Conservation (phyloP, 2,329 filamentous ascomycete genomes). For the Phialophora verrucosa region DNA sequence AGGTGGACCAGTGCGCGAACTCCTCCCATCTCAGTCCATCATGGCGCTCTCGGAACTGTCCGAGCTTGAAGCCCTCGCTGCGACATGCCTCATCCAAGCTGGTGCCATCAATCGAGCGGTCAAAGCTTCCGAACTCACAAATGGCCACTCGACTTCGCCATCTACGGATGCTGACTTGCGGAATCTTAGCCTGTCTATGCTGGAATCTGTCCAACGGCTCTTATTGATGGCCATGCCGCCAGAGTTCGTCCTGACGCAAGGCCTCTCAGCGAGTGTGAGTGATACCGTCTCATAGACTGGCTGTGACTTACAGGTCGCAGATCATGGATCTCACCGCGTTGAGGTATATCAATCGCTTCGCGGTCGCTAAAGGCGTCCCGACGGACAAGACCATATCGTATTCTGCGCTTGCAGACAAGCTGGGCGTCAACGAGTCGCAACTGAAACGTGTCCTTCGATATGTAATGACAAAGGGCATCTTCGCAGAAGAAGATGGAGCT, state of each 20-base stretch:
- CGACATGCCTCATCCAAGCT: conserved; percentile 20
- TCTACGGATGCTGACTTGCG: background rate
- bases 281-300: background rate
- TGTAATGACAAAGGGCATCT: conserved; percentile 24
- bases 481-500: conserved; percentile 18
- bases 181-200: conserved; percentile 13
- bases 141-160: background rate
- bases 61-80: conserved; percentile 23
- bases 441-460: conserved; percentile 22
- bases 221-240: conserved; percentile 21
- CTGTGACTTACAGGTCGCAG: background rate
- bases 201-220: conserved; percentile 24
- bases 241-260: conserved; percentile 26
- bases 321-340: conserved; percentile 10
- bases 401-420: background rate
- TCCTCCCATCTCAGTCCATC: background rate
- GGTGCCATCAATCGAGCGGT: conserved; percentile 16
- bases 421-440: conserved; percentile 16
- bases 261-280: conserved; percentile 24
- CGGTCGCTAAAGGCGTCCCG: conserved; percentile 1
- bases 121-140: background rate
- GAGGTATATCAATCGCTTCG: conserved; percentile 12
- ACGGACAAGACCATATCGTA: background rate
- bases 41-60: conserved; percentile 3
- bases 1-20: background rate